Conservation (phyloP, 2,329 filamentous ascomycete genomes). For the Arthrinium phaeospermum region DNA sequence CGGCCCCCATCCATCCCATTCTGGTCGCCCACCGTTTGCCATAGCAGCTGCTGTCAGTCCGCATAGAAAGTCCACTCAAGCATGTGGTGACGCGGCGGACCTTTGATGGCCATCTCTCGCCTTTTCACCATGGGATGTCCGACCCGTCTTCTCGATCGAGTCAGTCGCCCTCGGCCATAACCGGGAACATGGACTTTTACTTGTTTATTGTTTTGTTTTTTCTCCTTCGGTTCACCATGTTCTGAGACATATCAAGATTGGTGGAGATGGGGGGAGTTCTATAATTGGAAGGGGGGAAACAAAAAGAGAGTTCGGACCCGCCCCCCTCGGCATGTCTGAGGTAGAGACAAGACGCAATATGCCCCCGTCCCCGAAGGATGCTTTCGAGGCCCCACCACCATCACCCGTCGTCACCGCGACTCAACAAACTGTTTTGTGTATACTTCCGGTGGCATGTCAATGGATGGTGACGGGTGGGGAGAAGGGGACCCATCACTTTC, state of each 20-base stretch:
- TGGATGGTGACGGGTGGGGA: background rate
- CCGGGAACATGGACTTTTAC: background rate
- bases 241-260: background rate
- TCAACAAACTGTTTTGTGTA: background rate
- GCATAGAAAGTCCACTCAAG: background rate
- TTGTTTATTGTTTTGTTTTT: background rate
- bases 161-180: background rate
- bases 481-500: background rate
- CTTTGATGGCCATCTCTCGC: background rate
- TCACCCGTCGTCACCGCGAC: background rate
- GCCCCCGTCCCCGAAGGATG: background rate
- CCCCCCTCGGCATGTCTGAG: background rate
- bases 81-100: background rate
- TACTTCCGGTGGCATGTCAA: background rate
- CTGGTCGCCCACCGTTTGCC: background rate
- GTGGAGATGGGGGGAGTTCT: background rate
- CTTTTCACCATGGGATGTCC: background rate
- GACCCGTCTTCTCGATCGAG: background rate
- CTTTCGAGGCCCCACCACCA: background rate
- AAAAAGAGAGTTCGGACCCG: background rate
- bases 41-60: background rate
- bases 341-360: background rate
- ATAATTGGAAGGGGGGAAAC: constrained; percentile 3
- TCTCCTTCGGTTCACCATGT: background rate
- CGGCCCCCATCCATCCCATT: background rate